Conservation (phyloP, 768 basidiomycete species). For the Thelephora ganbajun region DNA sequence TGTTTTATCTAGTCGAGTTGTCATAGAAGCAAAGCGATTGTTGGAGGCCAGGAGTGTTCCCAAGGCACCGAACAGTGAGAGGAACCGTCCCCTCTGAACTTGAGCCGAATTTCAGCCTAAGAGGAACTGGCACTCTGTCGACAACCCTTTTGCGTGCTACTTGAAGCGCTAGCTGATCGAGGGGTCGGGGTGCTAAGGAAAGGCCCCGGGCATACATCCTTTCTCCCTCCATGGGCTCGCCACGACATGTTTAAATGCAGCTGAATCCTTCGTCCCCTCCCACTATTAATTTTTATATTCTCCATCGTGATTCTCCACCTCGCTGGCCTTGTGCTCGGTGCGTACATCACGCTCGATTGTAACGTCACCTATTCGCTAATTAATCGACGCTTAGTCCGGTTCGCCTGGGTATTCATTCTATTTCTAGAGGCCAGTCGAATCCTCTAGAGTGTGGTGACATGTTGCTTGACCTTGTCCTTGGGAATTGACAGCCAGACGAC, state of each 20-base stretch:
- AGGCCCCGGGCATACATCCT: no score
- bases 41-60: no score
- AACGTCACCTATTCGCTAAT: neutral
- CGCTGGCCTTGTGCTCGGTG: slow-evolving; percentile 31
- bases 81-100: no score
- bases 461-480: slow-evolving; percentile 51
- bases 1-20: no score
- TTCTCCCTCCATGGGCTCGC: neutral
- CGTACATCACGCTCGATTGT: slow-evolving; percentile 9
- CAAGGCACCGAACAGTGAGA: no score
- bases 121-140: no score
- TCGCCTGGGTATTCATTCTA: neutral
- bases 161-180: no score
- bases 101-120: no score
- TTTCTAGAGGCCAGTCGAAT: slow-evolving; percentile 47
- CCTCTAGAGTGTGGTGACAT: slow-evolving; percentile 60
- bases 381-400: neutral
- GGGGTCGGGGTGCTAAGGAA: no score
- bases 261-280: slow-evolving; percentile 31
- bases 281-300: slow-evolving; percentile 23
- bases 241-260: neutral
- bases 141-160: no score
- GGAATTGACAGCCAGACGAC: slow-evolving; percentile 85
- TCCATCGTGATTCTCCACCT: slow-evolving; percentile 31
- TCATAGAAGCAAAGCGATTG: no score